Base-by-base conservation (phyloP, 1,284 basidiomycete species). In the Ceratobasidium sp. region DNA sequence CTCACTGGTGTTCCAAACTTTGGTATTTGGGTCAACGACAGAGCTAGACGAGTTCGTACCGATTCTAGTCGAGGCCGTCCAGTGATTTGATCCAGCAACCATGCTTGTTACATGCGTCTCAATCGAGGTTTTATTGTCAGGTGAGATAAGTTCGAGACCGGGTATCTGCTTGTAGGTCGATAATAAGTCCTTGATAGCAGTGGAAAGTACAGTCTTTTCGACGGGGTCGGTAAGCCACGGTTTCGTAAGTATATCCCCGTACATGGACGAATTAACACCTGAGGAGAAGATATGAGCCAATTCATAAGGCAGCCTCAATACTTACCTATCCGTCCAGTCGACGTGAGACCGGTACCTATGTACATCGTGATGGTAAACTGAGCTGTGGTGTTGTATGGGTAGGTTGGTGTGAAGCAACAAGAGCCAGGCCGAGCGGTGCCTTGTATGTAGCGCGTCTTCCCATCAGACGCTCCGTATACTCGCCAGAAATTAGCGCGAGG, bases 401-500 rank as follows among this genome's bases (percentile, higher is more conserved):
- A 85, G 0, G 80, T 81, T 3, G 88, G 89, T 37, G 85, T 86
- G 69, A 88, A 83, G 1, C 87, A 88, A 0, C 88, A 88, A 33
- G 89, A 89, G 66, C 90, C 90, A n/a, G 90, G 89, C 47, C 89
- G 88, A 33, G 87, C 89, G 28, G 90, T 91, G 61, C 90, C 90
- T 87, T 91, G 90, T 39, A 89, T 87, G 79, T 85, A 90, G 76
- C 89, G 87, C 1, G 86, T 86, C 49, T 81, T 85, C 20, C 85
- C 84, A 78, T 90, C 90, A 31, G 83, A 81, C 3, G 86, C 87
- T 15, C 80, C 78, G 76, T 87, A 86, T 0, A 89, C 87, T 42
- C 87, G 83, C 90, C 90, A 91, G 85, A 90, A 91, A 83, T 90
- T 91, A 75, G 89, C 80, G 76, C 88, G 86, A 8, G 90, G 89